Conservation (phyloP, 306 rosid genomes). For the Cercis canadensis region DNA sequence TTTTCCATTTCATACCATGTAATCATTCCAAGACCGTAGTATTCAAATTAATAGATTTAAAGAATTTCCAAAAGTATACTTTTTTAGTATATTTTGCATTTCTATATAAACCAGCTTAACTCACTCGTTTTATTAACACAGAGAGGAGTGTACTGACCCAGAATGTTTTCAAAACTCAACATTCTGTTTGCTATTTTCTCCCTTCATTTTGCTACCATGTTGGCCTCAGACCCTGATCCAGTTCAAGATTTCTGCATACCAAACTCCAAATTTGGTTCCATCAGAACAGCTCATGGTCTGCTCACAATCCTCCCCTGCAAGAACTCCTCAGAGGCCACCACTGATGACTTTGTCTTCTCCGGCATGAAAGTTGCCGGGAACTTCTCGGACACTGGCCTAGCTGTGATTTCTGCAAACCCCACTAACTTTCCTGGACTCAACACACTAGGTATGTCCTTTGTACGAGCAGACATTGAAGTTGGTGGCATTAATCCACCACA, state of each 20-base stretch:
- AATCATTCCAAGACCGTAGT: constrained; percentile 46
- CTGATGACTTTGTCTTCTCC: constrained; percentile 75
- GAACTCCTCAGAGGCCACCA: constrained; percentile 67
- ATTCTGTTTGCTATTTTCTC: constrained; percentile 39
- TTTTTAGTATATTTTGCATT: neutral
- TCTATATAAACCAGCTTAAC: constrained; percentile 49
- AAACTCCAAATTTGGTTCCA: constrained; percentile 51
- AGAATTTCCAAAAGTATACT: neutral
- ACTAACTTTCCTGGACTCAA: constrained; percentile 73
- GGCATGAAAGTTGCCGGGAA: constrained; percentile 57
- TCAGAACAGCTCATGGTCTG: constrained; percentile 38
- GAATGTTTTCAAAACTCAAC: constrained; percentile 51
- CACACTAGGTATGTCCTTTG: constrained; percentile 89
- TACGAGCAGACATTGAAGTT: constrained; percentile 65
- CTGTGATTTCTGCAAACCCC: constrained; percentile 63
- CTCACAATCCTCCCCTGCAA: constrained; percentile 67
- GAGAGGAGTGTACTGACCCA: neutral
- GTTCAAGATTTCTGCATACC: constrained; percentile 92
- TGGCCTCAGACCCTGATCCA: constrained; percentile 93
- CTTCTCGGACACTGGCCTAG: constrained; percentile 69
- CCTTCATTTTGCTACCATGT: constrained; percentile 38
- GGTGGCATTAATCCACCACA: constrained; percentile 92
- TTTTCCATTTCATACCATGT: constrained; percentile 22
- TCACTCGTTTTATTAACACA: constrained; percentile 25
- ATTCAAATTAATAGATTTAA: neutral